A percentile compares a stretch with the other conserved stretches of the same genome.
phyloP scores from a whole-genome alignment of 73 alveolate species.

The Paramecium caudatum region DNA sequence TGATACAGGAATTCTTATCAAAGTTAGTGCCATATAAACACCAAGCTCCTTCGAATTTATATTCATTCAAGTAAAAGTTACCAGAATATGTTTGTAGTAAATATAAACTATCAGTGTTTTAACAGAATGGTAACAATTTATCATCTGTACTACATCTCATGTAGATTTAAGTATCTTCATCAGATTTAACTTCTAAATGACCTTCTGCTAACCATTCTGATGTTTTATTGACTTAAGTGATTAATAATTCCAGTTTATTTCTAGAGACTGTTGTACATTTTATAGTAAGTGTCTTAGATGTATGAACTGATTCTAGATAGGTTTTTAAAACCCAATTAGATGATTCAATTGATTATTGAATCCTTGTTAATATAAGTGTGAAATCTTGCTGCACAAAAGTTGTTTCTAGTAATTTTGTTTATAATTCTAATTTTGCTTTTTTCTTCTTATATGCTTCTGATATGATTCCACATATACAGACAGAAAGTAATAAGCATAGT shows the following conservation, averaged over 20 bases:
- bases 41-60: constrained; percentile 9
- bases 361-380: background rate
- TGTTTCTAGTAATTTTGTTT: background rate
- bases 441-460: background rate
- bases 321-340: background rate
- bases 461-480: background rate
- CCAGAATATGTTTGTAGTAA: background rate
- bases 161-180: background rate
- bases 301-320: background rate
- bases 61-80: background rate
- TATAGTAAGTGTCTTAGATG: background rate
- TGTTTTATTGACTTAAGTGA: background rate
- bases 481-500: background rate
- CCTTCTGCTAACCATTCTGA: constrained; percentile 23
- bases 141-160: background rate
- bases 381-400: background rate
- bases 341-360: background rate
- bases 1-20: background rate
- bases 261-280: background rate
- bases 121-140: background rate
- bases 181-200: background rate
- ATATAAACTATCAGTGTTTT: background rate
- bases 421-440: background rate
- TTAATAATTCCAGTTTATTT: background rate
- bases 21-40: background rate